Evolutionary conservation across 2,329 filamentous ascomycete genomes (phyloP).

Genomic region (Ophiostoma angusticollis): DNA sequence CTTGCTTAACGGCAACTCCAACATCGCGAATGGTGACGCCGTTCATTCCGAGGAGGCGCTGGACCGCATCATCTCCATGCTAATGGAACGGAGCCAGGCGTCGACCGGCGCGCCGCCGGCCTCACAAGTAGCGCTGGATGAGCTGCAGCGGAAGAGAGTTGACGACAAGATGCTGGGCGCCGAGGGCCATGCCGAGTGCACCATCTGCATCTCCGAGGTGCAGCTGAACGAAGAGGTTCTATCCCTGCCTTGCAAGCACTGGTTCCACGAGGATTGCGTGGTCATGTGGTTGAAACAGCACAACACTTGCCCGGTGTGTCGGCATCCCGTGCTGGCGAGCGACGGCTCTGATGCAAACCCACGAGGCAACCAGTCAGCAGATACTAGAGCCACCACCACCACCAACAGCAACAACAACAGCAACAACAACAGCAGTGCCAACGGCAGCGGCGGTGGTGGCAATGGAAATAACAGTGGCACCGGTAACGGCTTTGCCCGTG

Average conservation of each 20-base stretch:
- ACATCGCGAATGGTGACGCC: conserved; percentile 53
- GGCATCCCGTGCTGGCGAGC: conserved; percentile 40
- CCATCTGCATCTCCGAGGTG: conserved; percentile 87
- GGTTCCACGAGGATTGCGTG: conserved; percentile 81
- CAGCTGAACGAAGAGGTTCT: conserved; percentile 60
- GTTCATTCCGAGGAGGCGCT: conserved; percentile 86
- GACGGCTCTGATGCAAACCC: background rate
- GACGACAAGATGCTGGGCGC: conserved; percentile 54
- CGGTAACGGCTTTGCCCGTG: background rate
- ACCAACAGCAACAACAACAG: background rate
- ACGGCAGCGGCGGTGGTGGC: background rate
- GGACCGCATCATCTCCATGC: conserved; percentile 71
- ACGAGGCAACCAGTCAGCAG: background rate
- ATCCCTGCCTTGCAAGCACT: conserved; percentile 76
- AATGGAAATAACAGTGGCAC: background rate
- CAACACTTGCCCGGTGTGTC: conserved; percentile 81
- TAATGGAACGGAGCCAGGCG: conserved; percentile 73
- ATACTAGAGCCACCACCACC: background rate
- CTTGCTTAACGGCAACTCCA: conserved; percentile 39
- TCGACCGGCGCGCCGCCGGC: conserved; percentile 76
- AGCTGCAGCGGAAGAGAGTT: conserved; percentile 58
- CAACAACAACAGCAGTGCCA: conserved; percentile 1
- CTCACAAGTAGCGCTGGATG: conserved; percentile 57
- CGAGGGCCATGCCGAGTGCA: conserved; percentile 67
- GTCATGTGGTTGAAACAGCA: conserved; percentile 77